These are phyloP conservation scores for Dalbergia oliveri DNA, from an alignment of 306 rosid species.

Conservation along the genomic window DNA sequence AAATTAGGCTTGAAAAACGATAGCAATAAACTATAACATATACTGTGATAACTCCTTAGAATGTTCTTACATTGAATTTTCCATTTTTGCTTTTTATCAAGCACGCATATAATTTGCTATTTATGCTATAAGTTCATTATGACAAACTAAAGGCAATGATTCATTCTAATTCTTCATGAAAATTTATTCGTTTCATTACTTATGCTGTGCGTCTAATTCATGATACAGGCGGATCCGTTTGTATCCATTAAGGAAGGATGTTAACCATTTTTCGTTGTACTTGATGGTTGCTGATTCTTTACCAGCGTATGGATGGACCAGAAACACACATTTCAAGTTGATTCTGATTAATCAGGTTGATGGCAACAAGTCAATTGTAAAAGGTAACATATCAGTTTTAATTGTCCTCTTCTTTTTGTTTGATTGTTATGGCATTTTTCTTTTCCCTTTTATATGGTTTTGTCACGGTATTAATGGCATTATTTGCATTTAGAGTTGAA, in stretches of 20 bases:
- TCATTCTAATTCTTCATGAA: not conserved
- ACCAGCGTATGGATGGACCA: slow-evolving; percentile 49
- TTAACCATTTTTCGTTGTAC: slow-evolving; percentile 49
- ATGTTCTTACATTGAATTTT: not conserved
- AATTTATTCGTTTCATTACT: not conserved
- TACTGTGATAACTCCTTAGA: not conserved
- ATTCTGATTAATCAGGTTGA: slow-evolving; percentile 44
- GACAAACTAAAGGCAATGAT: too few species aligned
- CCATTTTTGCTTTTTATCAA: not conserved
- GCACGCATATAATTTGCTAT: too few species aligned
- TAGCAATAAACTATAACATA: not conserved
- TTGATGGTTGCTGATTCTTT: slow-evolving; percentile 53
- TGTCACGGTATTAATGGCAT: not conserved
- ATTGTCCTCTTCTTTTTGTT: not conserved
- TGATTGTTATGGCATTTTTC: not conserved
- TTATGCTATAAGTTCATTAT: too few species aligned
- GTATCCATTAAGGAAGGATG: slow-evolving; percentile 43
- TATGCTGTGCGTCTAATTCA: not conserved
- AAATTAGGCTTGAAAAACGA: not conserved
- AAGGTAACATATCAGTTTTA: slow-evolving; percentile 32
- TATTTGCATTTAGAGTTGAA: not conserved
- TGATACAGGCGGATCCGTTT: slow-evolving; percentile 45
- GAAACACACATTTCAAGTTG: slow-evolving; percentile 50
- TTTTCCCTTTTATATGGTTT: not conserved
- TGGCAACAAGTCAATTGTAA: slow-evolving; percentile 38